These are phyloP conservation scores for Favolaschia claudopus DNA, from an alignment of 768 basidiomycete genomes.

Conservation along the genomic window DNA sequence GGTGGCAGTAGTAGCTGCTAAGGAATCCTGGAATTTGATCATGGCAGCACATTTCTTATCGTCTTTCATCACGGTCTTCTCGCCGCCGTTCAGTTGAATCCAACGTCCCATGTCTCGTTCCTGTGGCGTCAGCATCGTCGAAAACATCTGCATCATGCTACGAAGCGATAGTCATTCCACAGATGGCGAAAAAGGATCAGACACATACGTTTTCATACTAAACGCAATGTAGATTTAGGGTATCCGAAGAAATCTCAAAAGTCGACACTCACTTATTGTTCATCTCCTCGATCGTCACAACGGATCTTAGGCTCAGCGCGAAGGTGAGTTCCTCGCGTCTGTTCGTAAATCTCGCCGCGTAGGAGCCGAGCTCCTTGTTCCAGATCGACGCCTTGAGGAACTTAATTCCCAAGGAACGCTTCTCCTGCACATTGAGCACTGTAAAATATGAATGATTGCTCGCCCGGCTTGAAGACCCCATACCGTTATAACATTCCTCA, in stretches of 20 bases:
- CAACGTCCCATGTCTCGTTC: slow-evolving; percentile 10
- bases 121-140: slow-evolving; percentile 12
- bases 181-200: no score
- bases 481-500: slow-evolving; percentile 21
- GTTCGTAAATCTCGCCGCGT: slow-evolving; percentile 3
- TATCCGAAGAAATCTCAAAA: neutral
- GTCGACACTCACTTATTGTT: slow-evolving; percentile 1
- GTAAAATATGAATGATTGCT: neutral
- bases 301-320: slow-evolving; percentile 4
- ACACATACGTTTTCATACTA: slow-evolving; percentile 7
- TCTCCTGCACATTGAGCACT: slow-evolving; percentile 16
- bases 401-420: slow-evolving; percentile 6
- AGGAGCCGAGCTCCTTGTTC: slow-evolving; percentile 15
- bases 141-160: slow-evolving; percentile 17
- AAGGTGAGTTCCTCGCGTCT: slow-evolving; percentile 10
- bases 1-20: neutral
- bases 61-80: slow-evolving; percentile 6
- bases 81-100: slow-evolving; percentile 32
- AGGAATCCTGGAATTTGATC: slow-evolving; percentile 13
- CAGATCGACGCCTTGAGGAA: slow-evolving; percentile 12
- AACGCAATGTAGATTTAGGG: neutral
- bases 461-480: neutral
- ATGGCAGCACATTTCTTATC: slow-evolving; percentile 4
- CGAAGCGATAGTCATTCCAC: neutral
- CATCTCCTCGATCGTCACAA: slow-evolving; percentile 13